These are phyloP conservation scores for Akanthomyces dipterigenus DNA, from an alignment of 2,329 filamentous ascomycete genomes.

Conservation along the genomic window DNA sequence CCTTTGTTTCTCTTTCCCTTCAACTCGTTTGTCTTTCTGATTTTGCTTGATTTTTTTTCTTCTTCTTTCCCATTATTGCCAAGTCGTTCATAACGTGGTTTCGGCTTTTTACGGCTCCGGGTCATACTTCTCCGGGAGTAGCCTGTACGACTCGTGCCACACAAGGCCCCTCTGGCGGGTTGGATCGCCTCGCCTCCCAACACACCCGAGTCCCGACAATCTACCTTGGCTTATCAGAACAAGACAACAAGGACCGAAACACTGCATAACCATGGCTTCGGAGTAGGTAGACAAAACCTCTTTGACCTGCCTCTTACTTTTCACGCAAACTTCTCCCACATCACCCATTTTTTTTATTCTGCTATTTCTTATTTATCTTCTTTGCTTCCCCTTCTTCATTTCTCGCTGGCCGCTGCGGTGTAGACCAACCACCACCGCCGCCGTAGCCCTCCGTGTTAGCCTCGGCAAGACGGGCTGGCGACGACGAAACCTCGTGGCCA, in stretches of 20 bases:
- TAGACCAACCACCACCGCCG: too few relatives aligned
- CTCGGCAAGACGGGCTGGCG: neutral
- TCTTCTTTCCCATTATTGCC: neutral
- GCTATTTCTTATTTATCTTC: neutral
- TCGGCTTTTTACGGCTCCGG: neutral
- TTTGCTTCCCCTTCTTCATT: neutral
- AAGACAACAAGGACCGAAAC: neutral
- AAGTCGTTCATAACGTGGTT: neutral
- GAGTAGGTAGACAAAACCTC: neutral
- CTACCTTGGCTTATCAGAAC: neutral
- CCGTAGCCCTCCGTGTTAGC: slow-evolving; percentile 1
- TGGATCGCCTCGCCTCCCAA: neutral
- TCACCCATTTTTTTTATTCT: neutral
- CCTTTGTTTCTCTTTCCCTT: neutral
- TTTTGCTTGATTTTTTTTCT: too few relatives aligned
- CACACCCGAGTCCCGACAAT: neutral
- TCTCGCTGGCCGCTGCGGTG: neutral
- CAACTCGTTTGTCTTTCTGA: neutral
- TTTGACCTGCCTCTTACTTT: neutral
- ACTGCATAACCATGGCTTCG: slow-evolving; percentile 1
- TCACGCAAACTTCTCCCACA: neutral
- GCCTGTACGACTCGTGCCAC: neutral
- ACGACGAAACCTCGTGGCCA: neutral
- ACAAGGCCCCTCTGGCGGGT: too few relatives aligned
- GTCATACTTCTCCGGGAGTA: neutral